Evolutionary conservation across 441 rosid genomes (phyloP), one percentile per base, ranked within the genome.

Genomic region (Populus hybrid): DNA sequence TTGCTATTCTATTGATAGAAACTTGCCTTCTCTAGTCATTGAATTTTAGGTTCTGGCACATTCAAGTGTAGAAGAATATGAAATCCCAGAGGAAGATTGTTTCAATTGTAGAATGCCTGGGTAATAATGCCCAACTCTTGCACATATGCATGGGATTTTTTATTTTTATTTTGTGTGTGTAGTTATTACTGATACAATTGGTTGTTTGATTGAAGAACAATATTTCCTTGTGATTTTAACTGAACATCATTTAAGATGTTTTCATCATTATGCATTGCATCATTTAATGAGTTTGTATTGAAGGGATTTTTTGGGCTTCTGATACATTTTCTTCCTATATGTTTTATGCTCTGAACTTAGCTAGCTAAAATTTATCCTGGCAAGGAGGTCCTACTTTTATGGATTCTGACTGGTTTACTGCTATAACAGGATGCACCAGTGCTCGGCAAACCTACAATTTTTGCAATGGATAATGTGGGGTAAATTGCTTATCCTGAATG

Each of bases 381-480:
- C 53, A 10, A 42, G 53, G 53, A 42, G 4, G 53, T 42, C 53
- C 14, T 53, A 18, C 61, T 53, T 53, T 36, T 53, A 53, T 53
- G 33, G n/a, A 53, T 53, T 53, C 31, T 64, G 21, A 71, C 40
- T 29, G n/a, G 1, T n/a, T 56, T 42, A 18, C 38, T 78, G 16
- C 78, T 85, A 40, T 84, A 74, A 84, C 94, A 97, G 99, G 99
- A 90, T 64, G 92, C 93, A 35, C 99, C 99, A 53, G 73, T 94
- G 68, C 86, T 97, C 40, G 99, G 99, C 81, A 92, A 91, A 88
- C 97, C 99, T 53, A 89, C 89, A 70, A 80, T 91, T 73, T 83
- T 82, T 77, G 89, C 88, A 61, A 86, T 85, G 35, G 89, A 91
- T 82, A 70, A 76, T 74, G 74, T 80, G 67, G 92, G 99, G 99